Evolutionary conservation across 2,329 filamentous ascomycete genomes (phyloP), one percentile per base, ranked within the genome.

Genomic region (Pseudogymnoascus sp.): DNA sequence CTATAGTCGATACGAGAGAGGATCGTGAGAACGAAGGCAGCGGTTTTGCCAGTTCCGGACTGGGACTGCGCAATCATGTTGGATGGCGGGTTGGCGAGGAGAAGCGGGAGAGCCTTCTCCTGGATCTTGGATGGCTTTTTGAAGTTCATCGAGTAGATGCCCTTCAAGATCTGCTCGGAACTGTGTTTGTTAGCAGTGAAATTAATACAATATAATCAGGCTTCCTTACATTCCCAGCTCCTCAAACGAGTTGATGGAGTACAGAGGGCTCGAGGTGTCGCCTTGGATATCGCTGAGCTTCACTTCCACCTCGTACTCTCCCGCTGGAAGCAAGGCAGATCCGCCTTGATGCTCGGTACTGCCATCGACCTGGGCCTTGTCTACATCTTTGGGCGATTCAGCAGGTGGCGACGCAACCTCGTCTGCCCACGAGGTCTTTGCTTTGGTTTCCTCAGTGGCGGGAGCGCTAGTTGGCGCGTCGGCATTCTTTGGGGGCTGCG

Each of bases 31-130:
- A 95, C 90, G 75, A 99, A 99, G 21, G 95, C 95, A 18, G 93
- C 95, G 0, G 95, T 99, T 81, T 99, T 99, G 73, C 95, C 95
- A 18, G 95, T 99, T 70, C 95, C 95, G 1, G 95, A 99, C 76
- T 99, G 95, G n/a, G 95, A 99, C 77, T 99, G 95, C 3, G 93
- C 95, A 73, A 99, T 93, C 83, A 99, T 89, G 77, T 97, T 97
- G 68, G 83, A 83, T 0, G 93, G 89, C n/a, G 95, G 93, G 73
- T 96, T 81, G 70, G 84, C 80, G 67, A 99, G 84, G 72, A 99
- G 89, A 63, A 99, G 82, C 29, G 95, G 95, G 16, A 99, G 83
- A 1, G 95, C 95, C 70, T 89, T 91, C 76, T 96, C 95, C 79
- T 99, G 95, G 68, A 99, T 96, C 79, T 99, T 99, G 64, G 95